phyloP scores from a whole-genome alignment of 2,329 filamentous ascomycete genomes.

The Arthrobotrys entomopaga region DNA sequence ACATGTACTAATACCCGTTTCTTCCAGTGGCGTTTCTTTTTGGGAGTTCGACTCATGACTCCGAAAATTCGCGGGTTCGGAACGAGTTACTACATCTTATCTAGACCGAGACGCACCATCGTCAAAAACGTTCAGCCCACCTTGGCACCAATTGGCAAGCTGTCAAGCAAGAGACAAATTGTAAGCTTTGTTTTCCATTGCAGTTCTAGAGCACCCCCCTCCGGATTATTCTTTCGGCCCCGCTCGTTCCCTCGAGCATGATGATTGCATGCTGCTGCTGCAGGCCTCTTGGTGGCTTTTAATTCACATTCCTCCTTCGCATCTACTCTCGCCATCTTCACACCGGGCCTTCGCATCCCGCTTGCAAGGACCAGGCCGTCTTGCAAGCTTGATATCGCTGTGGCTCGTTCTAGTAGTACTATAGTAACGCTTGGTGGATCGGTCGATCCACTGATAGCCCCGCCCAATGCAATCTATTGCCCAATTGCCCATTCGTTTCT shows the following conservation, averaged over 20 bases:
- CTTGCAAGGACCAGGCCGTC: too few species aligned
- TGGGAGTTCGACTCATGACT: constrained; percentile 21
- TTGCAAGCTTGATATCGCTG: background rate
- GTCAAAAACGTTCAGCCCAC: constrained; percentile 13
- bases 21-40: constrained; percentile 25
- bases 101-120: constrained; percentile 15
- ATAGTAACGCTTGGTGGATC: constrained; percentile 10
- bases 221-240: constrained; percentile 8
- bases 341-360: constrained; percentile 2
- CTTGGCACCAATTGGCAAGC: constrained; percentile 26
- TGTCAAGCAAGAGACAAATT: constrained; percentile 17
- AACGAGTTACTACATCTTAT: constrained; percentile 41
- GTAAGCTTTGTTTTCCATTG: constrained; percentile 22
- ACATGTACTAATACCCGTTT: constrained; percentile 37
- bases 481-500: background rate
- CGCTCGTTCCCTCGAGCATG: constrained; percentile 18
- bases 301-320: background rate
- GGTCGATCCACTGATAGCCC: constrained; percentile 19
- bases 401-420: constrained; percentile 13
- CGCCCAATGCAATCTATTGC: background rate
- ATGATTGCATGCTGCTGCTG: constrained; percentile 5
- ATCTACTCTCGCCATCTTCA: too few species aligned
- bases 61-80: constrained; percentile 29
- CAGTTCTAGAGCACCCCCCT: constrained; percentile 20
- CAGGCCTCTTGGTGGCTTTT: constrained; percentile 15